Evolutionary conservation across 140 eudicot species (phyloP).

Genomic region (Bidens hawaiensis): DNA sequence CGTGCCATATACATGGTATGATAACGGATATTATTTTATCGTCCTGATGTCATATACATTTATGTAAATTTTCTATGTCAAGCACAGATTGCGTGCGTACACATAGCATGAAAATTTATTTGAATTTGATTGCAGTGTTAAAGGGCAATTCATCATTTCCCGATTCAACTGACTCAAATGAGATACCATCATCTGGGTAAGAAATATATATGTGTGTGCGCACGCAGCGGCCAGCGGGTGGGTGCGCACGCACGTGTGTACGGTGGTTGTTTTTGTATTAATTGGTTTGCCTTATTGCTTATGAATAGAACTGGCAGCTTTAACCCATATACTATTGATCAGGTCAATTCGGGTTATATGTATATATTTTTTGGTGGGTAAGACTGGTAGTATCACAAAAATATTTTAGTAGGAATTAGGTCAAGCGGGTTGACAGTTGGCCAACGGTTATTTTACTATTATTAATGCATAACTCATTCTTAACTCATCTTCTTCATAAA

Average conservation of each 20-base stretch:
- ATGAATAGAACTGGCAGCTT: neutral
- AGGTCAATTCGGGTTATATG: neutral
- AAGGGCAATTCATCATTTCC: constrained; percentile 71
- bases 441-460: neutral
- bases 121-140: constrained; percentile 51
- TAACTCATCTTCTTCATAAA: neutral
- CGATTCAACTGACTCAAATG: constrained; percentile 56
- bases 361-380: neutral
- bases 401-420: neutral
- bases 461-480: neutral
- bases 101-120: constrained; percentile 8
- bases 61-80: constrained; percentile 21
- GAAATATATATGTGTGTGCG: no score
- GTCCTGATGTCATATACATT: constrained; percentile 73
- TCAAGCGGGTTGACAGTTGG: neutral
- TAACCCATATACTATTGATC: neutral
- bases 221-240: no score
- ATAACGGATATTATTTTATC: neutral
- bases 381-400: neutral
- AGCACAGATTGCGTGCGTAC: constrained; percentile 1
- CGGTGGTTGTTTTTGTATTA: neutral
- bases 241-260: no score
- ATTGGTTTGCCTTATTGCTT: neutral
- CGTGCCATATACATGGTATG: constrained; percentile 94
- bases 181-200: constrained; percentile 69